Evolutionary conservation across 257 asterid species (phyloP), one percentile per base, ranked within the genome.

Genomic region (Asclepias syriaca): DNA sequence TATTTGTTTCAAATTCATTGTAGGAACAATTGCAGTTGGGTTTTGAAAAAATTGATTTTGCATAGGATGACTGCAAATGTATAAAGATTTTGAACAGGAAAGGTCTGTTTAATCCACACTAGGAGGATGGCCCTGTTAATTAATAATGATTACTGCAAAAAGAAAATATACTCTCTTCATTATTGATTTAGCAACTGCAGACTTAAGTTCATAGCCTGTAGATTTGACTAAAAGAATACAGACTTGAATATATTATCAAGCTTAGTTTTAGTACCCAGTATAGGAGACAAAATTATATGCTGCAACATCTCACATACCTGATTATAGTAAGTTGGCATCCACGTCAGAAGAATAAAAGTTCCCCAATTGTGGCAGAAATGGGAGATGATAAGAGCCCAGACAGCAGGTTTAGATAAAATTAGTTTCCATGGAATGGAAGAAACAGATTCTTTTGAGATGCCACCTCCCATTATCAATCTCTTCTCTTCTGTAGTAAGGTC

Each of bases 321-420:
- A 85, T 89, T 91, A 68, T 94, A 94, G 85, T 91, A 91, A 34
- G 99, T 90, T 15, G 96, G 96, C 98, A 92, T 95, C 99, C 98
- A 95, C 24, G 99, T 95, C 78, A 95, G 84, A 43, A 91, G 96
- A 84, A 94, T 91, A 81, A 94, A 94, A 56, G 97, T 94, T 81
- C 98, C 99, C 99, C 99, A 95, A 68, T 95, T 95, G 77, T 92
- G 99, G 77, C 99, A 95, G 87, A 95, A 95, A 80, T 95, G 98
- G 80, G 98, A 91, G 84, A 89, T 77, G 63, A 94, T 94, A 84
- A 94, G 97, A 84, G 99, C 99, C 99, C 99, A 94, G 57, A 94
- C 99, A 74, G 99, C 92, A 66, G 88, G 90, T 82, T 91, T 94
- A 6, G 98, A 85, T 61, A 92, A 84, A 77, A 95, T 92, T 75